Conservation (phyloP, 768 basidiomycete species). For the Phlebiopsis flavidoalba region DNA sequence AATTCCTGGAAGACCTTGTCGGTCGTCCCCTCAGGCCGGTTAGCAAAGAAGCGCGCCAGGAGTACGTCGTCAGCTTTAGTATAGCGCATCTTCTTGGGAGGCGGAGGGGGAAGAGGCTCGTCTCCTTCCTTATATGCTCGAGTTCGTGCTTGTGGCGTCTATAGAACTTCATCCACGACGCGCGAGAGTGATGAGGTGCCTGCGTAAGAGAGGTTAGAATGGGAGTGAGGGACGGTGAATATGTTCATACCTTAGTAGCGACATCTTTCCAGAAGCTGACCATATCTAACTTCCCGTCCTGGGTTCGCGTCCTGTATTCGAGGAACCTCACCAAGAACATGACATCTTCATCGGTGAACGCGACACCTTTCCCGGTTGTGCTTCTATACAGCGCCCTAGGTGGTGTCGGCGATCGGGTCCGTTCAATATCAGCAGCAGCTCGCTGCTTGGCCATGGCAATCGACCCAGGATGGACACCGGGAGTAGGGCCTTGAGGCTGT, state of each 20-base stretch:
- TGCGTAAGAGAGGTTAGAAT: constrained; percentile 18
- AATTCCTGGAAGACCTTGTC: constrained; percentile 84
- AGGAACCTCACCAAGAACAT: constrained; percentile 71
- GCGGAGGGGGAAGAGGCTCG: constrained; percentile 67
- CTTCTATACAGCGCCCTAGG: constrained; percentile 76
- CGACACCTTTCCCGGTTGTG: constrained; percentile 87
- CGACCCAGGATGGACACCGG: constrained; percentile 35
- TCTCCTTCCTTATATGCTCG: constrained; percentile 55
- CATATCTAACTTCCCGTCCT: constrained; percentile 65
- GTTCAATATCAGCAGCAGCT: constrained; percentile 33
- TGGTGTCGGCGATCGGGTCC: constrained; percentile 74
- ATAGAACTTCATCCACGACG: constrained; percentile 95
- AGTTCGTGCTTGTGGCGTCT: constrained; percentile 84
- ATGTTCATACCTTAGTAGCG: constrained; percentile 48
- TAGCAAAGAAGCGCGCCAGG: constrained; percentile 69
- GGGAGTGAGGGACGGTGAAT: not conserved
- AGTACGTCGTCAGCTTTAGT: constrained; percentile 74
- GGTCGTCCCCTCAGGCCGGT: constrained; percentile 73
- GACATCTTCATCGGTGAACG: constrained; percentile 82
- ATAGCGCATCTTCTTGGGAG: constrained; percentile 87
- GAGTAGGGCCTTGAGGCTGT: constrained; percentile 9
- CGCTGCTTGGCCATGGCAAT: constrained; percentile 41
- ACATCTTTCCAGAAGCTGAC: constrained; percentile 79
- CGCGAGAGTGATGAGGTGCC: constrained; percentile 88
- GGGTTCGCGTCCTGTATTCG: constrained; percentile 36